Base-by-base conservation (phyloP, 2,329 filamentous ascomycete species). In the Penicillium sp. region DNA sequence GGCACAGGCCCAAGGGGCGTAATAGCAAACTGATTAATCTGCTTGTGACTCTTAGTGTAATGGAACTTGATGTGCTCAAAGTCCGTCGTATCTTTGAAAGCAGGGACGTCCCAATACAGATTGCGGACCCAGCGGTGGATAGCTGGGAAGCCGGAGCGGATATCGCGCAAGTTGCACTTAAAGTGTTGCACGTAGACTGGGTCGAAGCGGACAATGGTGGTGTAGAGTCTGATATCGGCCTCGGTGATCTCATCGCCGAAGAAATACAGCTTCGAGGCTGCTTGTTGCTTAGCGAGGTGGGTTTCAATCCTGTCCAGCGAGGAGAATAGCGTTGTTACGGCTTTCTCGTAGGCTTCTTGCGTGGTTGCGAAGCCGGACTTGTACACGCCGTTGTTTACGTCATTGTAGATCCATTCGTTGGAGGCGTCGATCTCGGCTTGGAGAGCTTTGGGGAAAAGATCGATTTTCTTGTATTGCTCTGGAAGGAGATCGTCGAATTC, bases 61-160 rank as follows among this genome's bases (percentile, higher is more conserved):
- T 87, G 84, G 41, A 82, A 88, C 83, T 96, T 97, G 78, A 97
- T 97, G 76, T 99, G 94, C 72, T 95, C 84, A 71, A 96, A 96
- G 73, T 97, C 84, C 19, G 92, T 96, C 57, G 91, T 94, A 47
- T 89, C 84, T 59, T 79, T 78, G 76, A 96, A 97, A 2, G 90
- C 91, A 0, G 85, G 79, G 23, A 85, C 72, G 62, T 87, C 87
- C 91, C 91, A 96, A 78, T 96, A 97, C 64, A 96, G 76, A 67
- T 87, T 82, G 51, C 89, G 81, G 76, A 96, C 74, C 91, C 92
- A 97, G 56, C 76, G 78, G 77, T 97, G 90, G 55, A 96, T 76
- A 47, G 81, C 78, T 27, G 92, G 92, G 70, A 94, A 97, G 2
- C 91, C 91, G 7, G 84, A 87, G 39, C 91, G 82, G 68, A 96